Base-by-base conservation (phyloP, 805 yeast genomes). In the Spathaspora sp. region DNA sequence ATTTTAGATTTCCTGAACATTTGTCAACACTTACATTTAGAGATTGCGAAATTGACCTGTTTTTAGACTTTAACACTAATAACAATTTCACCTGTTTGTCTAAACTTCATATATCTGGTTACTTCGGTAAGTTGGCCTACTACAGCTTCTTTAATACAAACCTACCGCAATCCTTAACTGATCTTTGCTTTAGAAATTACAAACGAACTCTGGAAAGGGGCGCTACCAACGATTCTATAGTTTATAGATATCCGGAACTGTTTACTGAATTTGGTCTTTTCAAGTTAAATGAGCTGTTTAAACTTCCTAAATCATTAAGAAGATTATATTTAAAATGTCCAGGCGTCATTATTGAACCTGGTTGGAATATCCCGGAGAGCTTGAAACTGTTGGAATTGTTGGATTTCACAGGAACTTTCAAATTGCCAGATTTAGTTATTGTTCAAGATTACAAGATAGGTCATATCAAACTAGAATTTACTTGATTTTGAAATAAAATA, bases 21-120 rank as follows among this genome's bases (percentile, higher is more conserved):
- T 31, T 45, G n/a, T 5, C 16, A 19, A 17, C 39, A 29, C 20
- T 45, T 6, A 11, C 10, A 14, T 45, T 45, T n/a, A 17, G 17
- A 10, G 17, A 45, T 20, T 45, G 47, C n/a, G 47, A 45, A 20
- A 45, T 45, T 16, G 23, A 45, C n/a, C 40, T 18, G 28, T 45
- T 45, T 20, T 14, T 17, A 17, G 47, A 45, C 19, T 45, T 45
- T n/a, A 35, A 14, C 11, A 45, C 47, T 10, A 45, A 31, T n/a
- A 45, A 45, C 19, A 31, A 20, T 12, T 31, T 45, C 38, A 10
- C 20, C 18, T 31, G 17, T 17, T 45, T 45, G 40, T n/a, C 19
- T 11, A 31, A 8, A 19, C 20, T 45, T 8, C 26, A 31, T 6
- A 45, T 45, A 9, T 28, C 47, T 10, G 47, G 47, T 14, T 31